Base-by-base conservation (phyloP, 108 stramenopile genomes). In the Nitzschia sp. region DNA sequence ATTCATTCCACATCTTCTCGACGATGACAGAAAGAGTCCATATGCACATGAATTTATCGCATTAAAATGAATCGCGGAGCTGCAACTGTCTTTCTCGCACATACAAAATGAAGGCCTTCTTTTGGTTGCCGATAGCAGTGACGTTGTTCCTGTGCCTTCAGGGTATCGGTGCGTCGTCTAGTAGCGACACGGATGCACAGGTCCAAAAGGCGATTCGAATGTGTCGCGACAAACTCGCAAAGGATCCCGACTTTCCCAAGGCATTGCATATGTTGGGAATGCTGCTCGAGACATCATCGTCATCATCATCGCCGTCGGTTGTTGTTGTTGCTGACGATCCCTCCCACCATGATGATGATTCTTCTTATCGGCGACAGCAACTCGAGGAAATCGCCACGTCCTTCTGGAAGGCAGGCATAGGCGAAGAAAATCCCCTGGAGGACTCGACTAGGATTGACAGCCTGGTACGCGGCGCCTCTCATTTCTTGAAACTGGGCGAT, bases 161-260 rank as follows among this genome's bases (percentile, higher is more conserved):
- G 13, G 9, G 9, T 9, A 9, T 13, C 9, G 9, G 13, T 42
- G 38, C 38, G 9, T 42, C 38, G 38, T 42, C 38, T 42, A 42
- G 38, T 13, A 6, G 13, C 38, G 13, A 42, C 13, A 42, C 6
- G 38, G 38, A 42, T 42, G 38, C 38, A 42, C 51, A 58, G 57
- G 30, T 58, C 23, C 26, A 25, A 58, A 28, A 58, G 28, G 57
- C 57, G 3, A 58, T 58, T 18, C 57, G 27, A 58, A 30, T 58
- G 28, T 58, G 57, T 17, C 23, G 57, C 5, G 57, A 58, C 15
- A 58, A 58, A 28, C 57, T 58, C 23, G 25, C 57, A 15, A 28
- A 28, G 27, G 57, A 58, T 31, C 57, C 57, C 28, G 26, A 58
- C 18, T 58, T 58, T 28, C 57, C 57, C 4, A 58, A 58, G 27